Evolutionary conservation across 305 asterid genomes (phyloP), one percentile per base, ranked within the genome.

Genomic region (Fraxinus dipetala): DNA sequence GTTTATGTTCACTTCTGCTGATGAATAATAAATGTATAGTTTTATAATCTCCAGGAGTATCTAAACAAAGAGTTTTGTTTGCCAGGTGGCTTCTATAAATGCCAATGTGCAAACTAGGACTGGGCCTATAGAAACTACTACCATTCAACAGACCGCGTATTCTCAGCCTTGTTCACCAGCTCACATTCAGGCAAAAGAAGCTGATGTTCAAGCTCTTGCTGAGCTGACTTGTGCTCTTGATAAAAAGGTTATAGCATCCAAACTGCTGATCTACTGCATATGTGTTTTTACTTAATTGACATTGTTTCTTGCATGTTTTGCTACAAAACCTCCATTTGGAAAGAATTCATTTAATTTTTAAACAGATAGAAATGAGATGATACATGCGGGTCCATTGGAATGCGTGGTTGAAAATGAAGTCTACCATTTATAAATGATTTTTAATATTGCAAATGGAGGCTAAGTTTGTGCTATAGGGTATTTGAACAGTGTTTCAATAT

Each of bases 161-260:
- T 84, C 91, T 67, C 91, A 88, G 84, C 83, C 89, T 79, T 51
- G 80, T 88, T 36, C 87, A 43, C 79, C 80, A 43, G 87, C 91
- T 83, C 97, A 89, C 84, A 83, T 86, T 84, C 97, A 90, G 82
- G 91, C 97, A 28, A 95, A 92, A 88, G 99, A 94, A 90, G 99
- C 97, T 81, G 99, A 95, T 90, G 90, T 92, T 85, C 93, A 87
- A 90, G 99, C 97, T 81, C 92, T 96, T 72, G 91, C 93, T 51
- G 89, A 93, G 85, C 88, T 96, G 85, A 89, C 91, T 77, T 91
- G 97, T 85, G 93, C 97, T 59, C 98, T 96, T 63, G 97, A 96
- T 78, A 94, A 93, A 86, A 96, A 94, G 98, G 98, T 95, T 82
- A 43, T 14, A 34, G 8, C 86, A 38, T 78, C 81, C 81, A 80